Conservation (phyloP, 2,329 filamentous ascomycete species). For the Colletotrichum sp. region DNA sequence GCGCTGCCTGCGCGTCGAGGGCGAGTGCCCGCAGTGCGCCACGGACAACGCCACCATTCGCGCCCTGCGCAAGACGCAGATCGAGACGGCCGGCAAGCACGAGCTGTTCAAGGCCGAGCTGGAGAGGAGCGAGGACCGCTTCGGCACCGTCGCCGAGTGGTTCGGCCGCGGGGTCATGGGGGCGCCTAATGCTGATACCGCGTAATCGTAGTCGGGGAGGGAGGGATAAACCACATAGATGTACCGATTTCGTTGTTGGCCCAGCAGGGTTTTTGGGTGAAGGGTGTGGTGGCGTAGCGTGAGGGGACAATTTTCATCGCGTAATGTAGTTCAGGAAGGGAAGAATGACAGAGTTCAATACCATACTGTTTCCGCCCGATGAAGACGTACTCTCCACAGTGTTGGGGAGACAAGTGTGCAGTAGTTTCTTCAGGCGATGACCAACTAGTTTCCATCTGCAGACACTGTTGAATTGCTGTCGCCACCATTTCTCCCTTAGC, state of each 20-base stretch:
- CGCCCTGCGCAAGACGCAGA: conserved; percentile 84
- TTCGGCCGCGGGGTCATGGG: conserved; percentile 94
- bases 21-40: conserved; percentile 86
- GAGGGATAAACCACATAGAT: not conserved
- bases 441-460: not conserved
- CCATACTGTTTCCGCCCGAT: not conserved
- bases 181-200: conserved; percentile 37
- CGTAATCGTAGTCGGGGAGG: no score
- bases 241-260: not conserved
- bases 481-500: not conserved
- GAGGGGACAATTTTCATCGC: not conserved
- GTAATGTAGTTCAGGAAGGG: not conserved
- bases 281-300: not conserved
- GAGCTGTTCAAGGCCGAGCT: conserved; percentile 88
- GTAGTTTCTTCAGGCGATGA: not conserved
- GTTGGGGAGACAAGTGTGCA: not conserved
- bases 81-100: conserved; percentile 85
- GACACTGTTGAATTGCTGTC: not conserved
- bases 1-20: conserved; percentile 70
- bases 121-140: conserved; percentile 78
- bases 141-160: conserved; percentile 92
- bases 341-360: not conserved
- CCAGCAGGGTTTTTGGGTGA: not conserved
- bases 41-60: conserved; percentile 86
- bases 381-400: not conserved